Evolutionary conservation across 2,329 filamentous ascomycete species (phyloP), one percentile per base, ranked within the genome.

Genomic region (Phaeoacremonium minimum): DNA sequence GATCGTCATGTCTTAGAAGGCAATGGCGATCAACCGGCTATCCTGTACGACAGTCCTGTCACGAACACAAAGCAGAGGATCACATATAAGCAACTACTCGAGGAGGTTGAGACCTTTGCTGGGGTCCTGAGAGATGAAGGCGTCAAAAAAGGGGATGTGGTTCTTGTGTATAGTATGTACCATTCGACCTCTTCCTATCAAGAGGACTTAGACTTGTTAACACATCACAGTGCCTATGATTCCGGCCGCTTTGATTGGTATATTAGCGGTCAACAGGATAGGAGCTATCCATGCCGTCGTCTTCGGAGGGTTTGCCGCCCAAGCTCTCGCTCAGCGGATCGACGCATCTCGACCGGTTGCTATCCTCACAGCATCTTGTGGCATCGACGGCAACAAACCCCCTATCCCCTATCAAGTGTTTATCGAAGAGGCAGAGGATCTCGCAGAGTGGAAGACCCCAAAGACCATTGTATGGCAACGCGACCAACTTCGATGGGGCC

Each of bases 281-380:
- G 91, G 90, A 9, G 91, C 89, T 13, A 80, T 96, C 35, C 91
- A 97, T 56, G 82, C 87, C 4, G 87, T 95, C 5, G 91, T 97
- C 4, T 96, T 96, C 60, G 91, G 91, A 29, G 90, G 91, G 0
- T 97, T 97, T 56, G 88, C 87, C 0, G 72, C 89, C 0, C 69
- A 73, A 8, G 86, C 89, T 4, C 71, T 96, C 30, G 87, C 89
- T 1, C 90, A 96, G 62, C 77, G 90, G 17, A 95, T 97, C 46
- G 88, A 95, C 34, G 85, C 86, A 0, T 87, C 85, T 7, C 75
- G 75, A 20, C 87, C 90, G 7, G 76, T 77, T 7, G 80, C 76
- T 8, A 79, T 96, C 33, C 75, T 96, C 56, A 95, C 90, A 1
- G 89, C 90, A 1, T 95, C 87, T 7, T 96, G 90, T 59, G 90